Evolutionary conservation across 2,329 filamentous ascomycete species (phyloP).

Genomic region (Verticillium dahliae): DNA sequence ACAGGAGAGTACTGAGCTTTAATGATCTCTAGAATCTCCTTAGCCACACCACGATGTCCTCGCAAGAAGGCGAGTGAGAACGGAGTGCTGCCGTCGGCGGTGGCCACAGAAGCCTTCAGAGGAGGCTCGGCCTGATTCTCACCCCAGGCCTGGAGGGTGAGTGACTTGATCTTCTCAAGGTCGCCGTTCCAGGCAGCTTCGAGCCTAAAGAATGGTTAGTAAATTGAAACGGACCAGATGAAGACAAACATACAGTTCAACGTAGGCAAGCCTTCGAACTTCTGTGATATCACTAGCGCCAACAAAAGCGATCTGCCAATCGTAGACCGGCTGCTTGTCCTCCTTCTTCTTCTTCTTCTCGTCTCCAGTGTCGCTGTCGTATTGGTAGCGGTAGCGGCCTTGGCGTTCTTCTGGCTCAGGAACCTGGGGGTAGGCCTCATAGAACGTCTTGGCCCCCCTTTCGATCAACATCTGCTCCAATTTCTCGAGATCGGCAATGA

Average conservation of each 20-base stretch:
- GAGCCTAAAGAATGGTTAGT: slow-evolving; percentile 41
- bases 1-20: slow-evolving; percentile 59
- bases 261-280: slow-evolving; percentile 49
- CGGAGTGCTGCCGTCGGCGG: slow-evolving; percentile 44
- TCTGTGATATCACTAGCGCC: slow-evolving; percentile 49
- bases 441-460: slow-evolving; percentile 60
- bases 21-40: slow-evolving; percentile 62
- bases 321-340: slow-evolving; percentile 30
- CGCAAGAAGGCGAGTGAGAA: slow-evolving; percentile 64
- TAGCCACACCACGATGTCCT: slow-evolving; percentile 58
- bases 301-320: slow-evolving; percentile 43
- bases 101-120: slow-evolving; percentile 55
- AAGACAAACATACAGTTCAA: slow-evolving; percentile 47
- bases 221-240: background rate
- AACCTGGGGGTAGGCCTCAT: slow-evolving; percentile 54
- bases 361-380: background rate
- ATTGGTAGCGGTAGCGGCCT: background rate
- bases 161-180: slow-evolving; percentile 54
- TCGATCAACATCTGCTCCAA: slow-evolving; percentile 48
- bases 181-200: slow-evolving; percentile 71
- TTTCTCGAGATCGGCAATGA: slow-evolving; percentile 44
- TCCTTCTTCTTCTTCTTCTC: slow-evolving; percentile 5
- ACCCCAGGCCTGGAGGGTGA: slow-evolving; percentile 57
- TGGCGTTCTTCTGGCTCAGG: slow-evolving; percentile 12
- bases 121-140: slow-evolving; percentile 46